These are phyloP conservation scores for Albatrellus ellisii DNA, from an alignment of 768 basidiomycete species.

Conservation along the genomic window DNA sequence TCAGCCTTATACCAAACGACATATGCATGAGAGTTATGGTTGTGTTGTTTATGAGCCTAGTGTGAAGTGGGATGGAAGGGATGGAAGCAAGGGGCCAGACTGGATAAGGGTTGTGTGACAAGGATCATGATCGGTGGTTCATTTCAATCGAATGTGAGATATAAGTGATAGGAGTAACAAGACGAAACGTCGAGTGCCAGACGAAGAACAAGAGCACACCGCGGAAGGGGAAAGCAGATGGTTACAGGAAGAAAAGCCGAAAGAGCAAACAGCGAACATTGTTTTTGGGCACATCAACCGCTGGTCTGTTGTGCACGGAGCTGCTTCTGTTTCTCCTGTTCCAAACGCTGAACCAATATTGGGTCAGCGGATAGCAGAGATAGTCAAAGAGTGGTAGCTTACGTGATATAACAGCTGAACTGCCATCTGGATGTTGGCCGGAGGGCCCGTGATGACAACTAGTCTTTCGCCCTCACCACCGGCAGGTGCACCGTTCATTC, in stretches of 20 bases:
- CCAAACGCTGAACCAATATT: constrained; percentile 44
- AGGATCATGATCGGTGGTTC: too few relatives aligned
- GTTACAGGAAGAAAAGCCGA: background rate
- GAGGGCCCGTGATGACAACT: constrained; percentile 95
- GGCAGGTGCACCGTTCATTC: constrained; percentile 56
- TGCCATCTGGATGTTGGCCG: constrained; percentile 91
- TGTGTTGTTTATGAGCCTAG: too few relatives aligned
- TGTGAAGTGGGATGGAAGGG: too few relatives aligned
- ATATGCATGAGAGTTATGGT: too few relatives aligned
- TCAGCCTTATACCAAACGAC: too few relatives aligned
- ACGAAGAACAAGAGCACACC: background rate
- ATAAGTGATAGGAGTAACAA: too few relatives aligned
- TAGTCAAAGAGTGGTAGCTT: constrained; percentile 18
- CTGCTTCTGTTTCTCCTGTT: constrained; percentile 86
- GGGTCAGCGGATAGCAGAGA: background rate
- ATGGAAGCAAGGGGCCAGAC: too few relatives aligned
- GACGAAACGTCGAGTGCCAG: background rate
- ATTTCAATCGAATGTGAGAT: too few relatives aligned
- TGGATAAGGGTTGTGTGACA: too few relatives aligned
- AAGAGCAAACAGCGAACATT: background rate
- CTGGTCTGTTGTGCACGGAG: constrained; percentile 21
- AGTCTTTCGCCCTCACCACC: constrained; percentile 81
- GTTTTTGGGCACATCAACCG: constrained; percentile 1
- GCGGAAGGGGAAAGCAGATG: background rate
- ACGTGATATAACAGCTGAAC: constrained; percentile 85